These are phyloP conservation scores for Umbelopsis ramanniana DNA, from an alignment of 192 early-diverging fungal species.

Conservation along the genomic window DNA sequence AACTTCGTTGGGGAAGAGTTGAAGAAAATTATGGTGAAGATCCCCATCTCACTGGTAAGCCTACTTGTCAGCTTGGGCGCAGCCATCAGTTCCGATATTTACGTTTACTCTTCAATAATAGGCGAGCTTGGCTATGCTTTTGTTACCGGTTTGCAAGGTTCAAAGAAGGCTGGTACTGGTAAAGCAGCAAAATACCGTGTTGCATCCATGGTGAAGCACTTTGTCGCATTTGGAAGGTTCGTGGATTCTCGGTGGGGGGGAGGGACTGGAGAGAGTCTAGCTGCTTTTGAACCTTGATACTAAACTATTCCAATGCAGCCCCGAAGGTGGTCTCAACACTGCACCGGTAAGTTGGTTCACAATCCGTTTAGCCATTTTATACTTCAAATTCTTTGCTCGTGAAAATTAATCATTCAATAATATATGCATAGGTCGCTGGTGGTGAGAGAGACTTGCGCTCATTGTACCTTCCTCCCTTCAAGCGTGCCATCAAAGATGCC, in stretches of 20 bases:
- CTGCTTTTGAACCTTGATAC: background rate
- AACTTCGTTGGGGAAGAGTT: conserved; percentile 24
- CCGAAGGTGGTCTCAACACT: conserved; percentile 12
- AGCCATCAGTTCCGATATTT: no score
- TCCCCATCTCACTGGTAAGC: conserved; percentile 12
- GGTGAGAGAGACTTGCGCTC: conserved; percentile 27
- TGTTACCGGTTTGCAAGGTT: background rate
- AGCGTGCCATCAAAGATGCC: conserved; percentile 10
- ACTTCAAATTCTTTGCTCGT: background rate
- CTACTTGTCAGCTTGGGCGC: background rate
- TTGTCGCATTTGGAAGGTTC: conserved; percentile 7
- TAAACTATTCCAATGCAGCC: background rate
- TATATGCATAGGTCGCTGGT: conserved; percentile 6
- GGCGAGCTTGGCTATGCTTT: conserved; percentile 17
- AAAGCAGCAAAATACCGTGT: background rate
- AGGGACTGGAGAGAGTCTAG: background rate
- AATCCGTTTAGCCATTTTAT: background rate
- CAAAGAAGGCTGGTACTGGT: background rate
- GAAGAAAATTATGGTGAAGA: conserved; percentile 26
- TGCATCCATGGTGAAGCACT: conserved; percentile 24
- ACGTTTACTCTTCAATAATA: background rate
- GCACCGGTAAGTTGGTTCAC: background rate
- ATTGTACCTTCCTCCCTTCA: conserved; percentile 24
- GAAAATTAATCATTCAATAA: background rate
- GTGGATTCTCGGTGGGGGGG: background rate